Base-by-base conservation (phyloP, 129 eudicot species). In the Apium graveolens region DNA sequence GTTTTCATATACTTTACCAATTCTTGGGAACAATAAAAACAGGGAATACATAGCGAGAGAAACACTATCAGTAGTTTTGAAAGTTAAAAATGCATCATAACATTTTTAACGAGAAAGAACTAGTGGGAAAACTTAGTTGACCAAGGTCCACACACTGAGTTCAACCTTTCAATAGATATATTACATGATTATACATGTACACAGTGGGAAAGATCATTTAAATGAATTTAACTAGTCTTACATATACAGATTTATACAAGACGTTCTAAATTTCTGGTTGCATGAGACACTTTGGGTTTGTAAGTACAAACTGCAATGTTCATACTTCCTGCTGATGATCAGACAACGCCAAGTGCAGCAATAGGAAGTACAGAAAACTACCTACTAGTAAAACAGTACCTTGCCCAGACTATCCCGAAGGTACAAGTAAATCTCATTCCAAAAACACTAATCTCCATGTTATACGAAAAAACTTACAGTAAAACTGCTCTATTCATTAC, bases 21-120 rank as follows among this genome's bases (percentile, higher is more conserved):
- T 26, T 31, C 21, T 13, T 29, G 38, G 32, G 37, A 65, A 65
- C 70, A 29, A 29, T 65, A 65, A 38, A 27, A 29, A 66, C 39
- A 29, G 42, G 74, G 43, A 37, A 70, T 29, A 70, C n/a, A 70
- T 70, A 20, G 74, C 43, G 6, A 70, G 74, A 70, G 45, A 70
- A 70, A 63, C 34, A 63, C 70, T 63, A n/a, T 29, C 70, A 27
- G 35, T 63, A 63, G 7, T 63, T 12, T 35, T 63, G 34, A 7
- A 5, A 53, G 21, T 53, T 24, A 21, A 53, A 18, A 53, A 18
- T 53, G 31, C 66, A 24, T 60, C 32, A 20, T 24, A 29, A 62
- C 13, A 26, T 62, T 62, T 62, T 62, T 60, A 21, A 60, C 12
- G 3, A 60, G n/a, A 60, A 6, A 21, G 27, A 53, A 53, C 7